phyloP scores from a whole-genome alignment of 1,139 yeast species.

The Saccharomyces hybrid region DNA sequence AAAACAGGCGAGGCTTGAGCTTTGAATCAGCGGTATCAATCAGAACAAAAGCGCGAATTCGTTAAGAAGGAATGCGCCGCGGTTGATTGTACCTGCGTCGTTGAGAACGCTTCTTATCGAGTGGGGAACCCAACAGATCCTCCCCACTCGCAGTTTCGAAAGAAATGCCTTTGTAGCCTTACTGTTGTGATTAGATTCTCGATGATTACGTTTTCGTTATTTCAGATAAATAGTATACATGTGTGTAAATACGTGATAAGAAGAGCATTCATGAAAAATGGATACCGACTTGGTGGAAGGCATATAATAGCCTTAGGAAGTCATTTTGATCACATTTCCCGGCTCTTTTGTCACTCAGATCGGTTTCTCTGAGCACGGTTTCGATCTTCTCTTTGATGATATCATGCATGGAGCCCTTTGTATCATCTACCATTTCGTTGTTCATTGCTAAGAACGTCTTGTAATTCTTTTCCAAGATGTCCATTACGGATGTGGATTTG shows the following conservation, averaged over 20 bases:
- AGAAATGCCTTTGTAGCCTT: neutral
- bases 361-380: constrained; percentile 70
- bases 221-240: neutral
- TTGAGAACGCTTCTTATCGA: neutral
- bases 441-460: constrained; percentile 64
- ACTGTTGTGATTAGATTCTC: neutral
- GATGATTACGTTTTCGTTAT: neutral
- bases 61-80: neutral
- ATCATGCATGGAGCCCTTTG: constrained; percentile 43
- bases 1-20: neutral
- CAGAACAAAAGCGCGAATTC: neutral
- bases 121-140: neutral
- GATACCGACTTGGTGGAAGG: constrained; percentile 94
- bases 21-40: neutral
- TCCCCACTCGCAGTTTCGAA: neutral
- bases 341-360: constrained; percentile 76
- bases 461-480: constrained; percentile 82
- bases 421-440: constrained; percentile 36
- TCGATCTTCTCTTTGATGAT: constrained; percentile 50
- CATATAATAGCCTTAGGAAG: constrained; percentile 76
- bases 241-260: neutral
- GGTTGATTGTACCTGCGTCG: neutral
- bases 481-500: constrained; percentile 74
- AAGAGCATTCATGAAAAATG: constrained; percentile 69
- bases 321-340: constrained; percentile 94